Percentiles rank a stretch among this genome's conserved stretches.
Conservation (phyloP, 148 eudicot genomes). For the Rhododendron ferrugineum region DNA sequence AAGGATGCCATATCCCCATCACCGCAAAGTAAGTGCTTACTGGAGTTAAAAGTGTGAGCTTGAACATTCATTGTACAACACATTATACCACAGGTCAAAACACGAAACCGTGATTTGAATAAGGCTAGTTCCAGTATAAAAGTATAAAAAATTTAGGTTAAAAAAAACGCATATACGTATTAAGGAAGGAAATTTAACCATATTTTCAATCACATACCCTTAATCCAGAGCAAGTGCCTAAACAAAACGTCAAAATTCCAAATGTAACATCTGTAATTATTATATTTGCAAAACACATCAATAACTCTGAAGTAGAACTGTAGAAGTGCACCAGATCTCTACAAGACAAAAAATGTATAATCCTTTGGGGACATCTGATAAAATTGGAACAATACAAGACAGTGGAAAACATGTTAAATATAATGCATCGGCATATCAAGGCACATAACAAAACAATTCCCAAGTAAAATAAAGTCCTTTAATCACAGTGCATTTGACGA, state of each 20-base stretch:
- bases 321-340: neutral
- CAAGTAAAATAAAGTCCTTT: neutral
- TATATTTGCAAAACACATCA: neutral
- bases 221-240: neutral
- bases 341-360: neutral
- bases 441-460: neutral
- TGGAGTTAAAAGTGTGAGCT: neutral
- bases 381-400: neutral
- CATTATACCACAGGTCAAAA: neutral
- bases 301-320: neutral
- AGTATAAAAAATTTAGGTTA: neutral
- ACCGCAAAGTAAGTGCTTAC: neutral
- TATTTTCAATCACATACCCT: neutral
- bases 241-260: neutral
- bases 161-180: neutral
- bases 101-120: neutral
- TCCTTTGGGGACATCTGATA: neutral
- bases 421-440: neutral
- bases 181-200: neutral
- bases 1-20: neutral
- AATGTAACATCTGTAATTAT: neutral
- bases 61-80: neutral
- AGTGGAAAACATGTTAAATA: neutral
- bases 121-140: neutral
- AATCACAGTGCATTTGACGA: neutral